A percentile compares a stretch with the other conserved stretches of the same genome.
Conservation (phyloP, 2,329 filamentous ascomycete species). For the Exophiala xenobiotica region DNA sequence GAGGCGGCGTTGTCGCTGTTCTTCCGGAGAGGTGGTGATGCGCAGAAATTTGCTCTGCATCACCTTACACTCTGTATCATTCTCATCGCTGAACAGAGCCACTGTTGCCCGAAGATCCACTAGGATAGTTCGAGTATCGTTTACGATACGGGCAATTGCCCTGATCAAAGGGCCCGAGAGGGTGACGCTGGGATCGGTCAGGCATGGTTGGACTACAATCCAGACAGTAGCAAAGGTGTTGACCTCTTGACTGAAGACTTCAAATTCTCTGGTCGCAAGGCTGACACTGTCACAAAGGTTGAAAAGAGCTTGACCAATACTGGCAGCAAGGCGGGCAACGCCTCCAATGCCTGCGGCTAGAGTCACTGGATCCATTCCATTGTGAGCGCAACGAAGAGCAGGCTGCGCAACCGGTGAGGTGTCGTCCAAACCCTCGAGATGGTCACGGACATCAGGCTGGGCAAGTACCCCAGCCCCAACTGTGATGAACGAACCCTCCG, state of each 20-base stretch:
- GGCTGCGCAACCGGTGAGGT: not conserved
- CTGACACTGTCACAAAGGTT: not conserved
- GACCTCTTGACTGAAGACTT: not conserved
- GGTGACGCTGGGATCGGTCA: not conserved
- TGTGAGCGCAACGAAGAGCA: not conserved
- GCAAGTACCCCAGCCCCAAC: too few species aligned
- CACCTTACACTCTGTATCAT: not conserved
- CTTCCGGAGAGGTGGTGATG: not conserved
- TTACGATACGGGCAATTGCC: not conserved
- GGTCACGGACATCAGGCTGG: too few species aligned
- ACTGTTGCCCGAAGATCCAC: not conserved
- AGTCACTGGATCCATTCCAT: not conserved
- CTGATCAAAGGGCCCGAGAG: not conserved
- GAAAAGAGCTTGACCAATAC: not conserved
- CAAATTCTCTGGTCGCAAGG: not conserved
- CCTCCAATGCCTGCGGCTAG: too few species aligned
- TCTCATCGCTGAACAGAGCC: not conserved
- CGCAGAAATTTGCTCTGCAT: not conserved
- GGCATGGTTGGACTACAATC: not conserved
- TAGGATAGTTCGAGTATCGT: not conserved
- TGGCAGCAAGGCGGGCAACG: not conserved
- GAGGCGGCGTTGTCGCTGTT: not conserved
- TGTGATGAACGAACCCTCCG: too few species aligned
- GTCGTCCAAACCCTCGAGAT: not conserved
- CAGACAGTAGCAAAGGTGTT: not conserved